Evolutionary conservation across 352 stramenopile species (phyloP).

Genomic region (Pythium insidiosum): DNA sequence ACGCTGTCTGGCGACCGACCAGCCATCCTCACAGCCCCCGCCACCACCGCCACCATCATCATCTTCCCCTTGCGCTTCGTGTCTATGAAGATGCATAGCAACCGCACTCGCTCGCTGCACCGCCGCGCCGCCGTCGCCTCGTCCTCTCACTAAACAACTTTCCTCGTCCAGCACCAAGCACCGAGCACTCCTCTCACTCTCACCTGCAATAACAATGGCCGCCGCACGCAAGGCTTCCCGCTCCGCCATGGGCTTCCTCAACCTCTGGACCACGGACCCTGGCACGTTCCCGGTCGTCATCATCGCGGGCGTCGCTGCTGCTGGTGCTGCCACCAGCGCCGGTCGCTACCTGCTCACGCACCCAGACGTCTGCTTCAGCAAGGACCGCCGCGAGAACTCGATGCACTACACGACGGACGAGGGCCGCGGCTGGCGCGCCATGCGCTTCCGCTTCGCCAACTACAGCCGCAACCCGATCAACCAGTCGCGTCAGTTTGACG

Average conservation of each 20-base stretch:
- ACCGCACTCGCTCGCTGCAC: neutral
- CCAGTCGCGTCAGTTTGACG: conserved; percentile 53
- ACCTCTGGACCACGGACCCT: conserved; percentile 42
- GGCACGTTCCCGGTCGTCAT: conserved; percentile 39
- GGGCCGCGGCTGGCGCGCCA: conserved; percentile 27
- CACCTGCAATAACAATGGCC: conserved; percentile 12
- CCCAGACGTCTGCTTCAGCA: conserved; percentile 35
- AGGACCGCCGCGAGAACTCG: conserved; percentile 24
- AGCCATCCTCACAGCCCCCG: too few species aligned
- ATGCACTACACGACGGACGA: conserved; percentile 24
- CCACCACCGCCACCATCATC: too few species aligned
- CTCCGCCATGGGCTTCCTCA: conserved; percentile 28
- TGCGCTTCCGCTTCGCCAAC: conserved; percentile 41
- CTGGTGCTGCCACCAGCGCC: conserved; percentile 18
- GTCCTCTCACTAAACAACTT: neutral
- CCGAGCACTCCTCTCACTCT: too few species aligned
- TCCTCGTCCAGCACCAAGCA: neutral
- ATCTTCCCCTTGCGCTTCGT: too few species aligned
- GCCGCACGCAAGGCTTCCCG: conserved; percentile 13
- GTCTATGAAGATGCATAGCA: conserved; percentile 1
- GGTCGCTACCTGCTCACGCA: conserved; percentile 21
- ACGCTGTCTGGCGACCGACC: too few species aligned
- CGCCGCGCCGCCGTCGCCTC: neutral
- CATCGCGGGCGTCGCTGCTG: conserved; percentile 23
- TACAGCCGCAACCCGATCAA: conserved; percentile 50